phyloP scores from a whole-genome alignment of 2,329 filamentous ascomycete genomes.

The Dactylonectria macrodidyma region DNA sequence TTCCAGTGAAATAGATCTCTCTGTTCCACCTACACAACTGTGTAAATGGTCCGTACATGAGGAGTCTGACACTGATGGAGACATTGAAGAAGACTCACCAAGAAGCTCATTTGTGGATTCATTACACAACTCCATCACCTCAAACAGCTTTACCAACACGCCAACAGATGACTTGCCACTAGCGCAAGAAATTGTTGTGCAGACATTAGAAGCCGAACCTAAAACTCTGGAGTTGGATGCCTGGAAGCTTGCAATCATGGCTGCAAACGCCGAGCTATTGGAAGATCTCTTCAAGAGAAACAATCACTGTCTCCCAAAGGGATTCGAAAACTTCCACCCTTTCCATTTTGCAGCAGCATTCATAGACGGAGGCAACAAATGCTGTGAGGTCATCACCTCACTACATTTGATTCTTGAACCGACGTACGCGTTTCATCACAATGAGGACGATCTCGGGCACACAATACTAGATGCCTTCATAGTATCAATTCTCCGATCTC shows the following conservation, averaged over 20 bases:
- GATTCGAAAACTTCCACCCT: not conserved
- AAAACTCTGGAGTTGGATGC: slow-evolving; percentile 5
- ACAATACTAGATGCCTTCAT: slow-evolving; percentile 24
- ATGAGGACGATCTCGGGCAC: slow-evolving; percentile 20
- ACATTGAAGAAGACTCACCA: not conserved
- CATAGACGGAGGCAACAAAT: slow-evolving; percentile 3
- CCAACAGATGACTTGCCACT: slow-evolving; percentile 13
- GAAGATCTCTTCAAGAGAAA: not conserved
- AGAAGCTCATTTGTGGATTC: slow-evolving; percentile 6
- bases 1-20: not conserved
- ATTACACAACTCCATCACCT: not conserved
- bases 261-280: slow-evolving; percentile 7
- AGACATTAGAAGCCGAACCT: slow-evolving; percentile 2
- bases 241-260: slow-evolving; percentile 33
- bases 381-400: not conserved
- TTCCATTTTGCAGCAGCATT: slow-evolving; percentile 31
- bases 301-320: not conserved
- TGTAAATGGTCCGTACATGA: slow-evolving; percentile 22
- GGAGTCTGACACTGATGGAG: too few relatives aligned
- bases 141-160: slow-evolving; percentile 8
- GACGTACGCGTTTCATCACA: slow-evolving; percentile 2
- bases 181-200: not conserved
- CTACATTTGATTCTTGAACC: rapidly evolving
- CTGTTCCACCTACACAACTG: slow-evolving; percentile 2
- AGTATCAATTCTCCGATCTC: slow-evolving; percentile 18